Base-by-base conservation (phyloP, 1,284 basidiomycete genomes). In the Stereum hirsutum region DNA sequence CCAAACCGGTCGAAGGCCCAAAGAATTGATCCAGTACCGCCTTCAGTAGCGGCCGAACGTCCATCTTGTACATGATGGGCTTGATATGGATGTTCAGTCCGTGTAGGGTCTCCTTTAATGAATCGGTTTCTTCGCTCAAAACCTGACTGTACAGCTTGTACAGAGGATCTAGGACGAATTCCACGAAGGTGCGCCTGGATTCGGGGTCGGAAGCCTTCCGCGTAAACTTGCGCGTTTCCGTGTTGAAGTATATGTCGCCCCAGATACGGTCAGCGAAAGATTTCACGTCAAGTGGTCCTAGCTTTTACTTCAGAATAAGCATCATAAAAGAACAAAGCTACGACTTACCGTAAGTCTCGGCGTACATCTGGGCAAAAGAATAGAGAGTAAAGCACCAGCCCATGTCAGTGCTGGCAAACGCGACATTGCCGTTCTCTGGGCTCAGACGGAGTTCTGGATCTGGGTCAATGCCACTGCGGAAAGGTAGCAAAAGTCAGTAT, bases 61-160 rank as follows among this genome's bases (percentile, higher is more conserved):
- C 96, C 84, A 98, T 95, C 71, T 98, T 98, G 74, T 86, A 99
- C 74, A 90, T 89, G 31, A 93, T 74, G 0, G 92, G 88, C 64
- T 95, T 96, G 52, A 99, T 69, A 39, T 78, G 74, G 56, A 99
- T 99, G 4, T 82, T 81, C 28, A 99, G 72, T 12, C 72, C 69
- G 6, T 70, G 70, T n/a, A 99, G 70, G 1, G 94, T 98, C 42
- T 72, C 73, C 57, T 83, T 86, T 38, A 99, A 74, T 30, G 74
- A 72, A 8, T 88, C 89, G 0, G 87, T 86, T 54, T 98, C 91
- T 59, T 93, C 88, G 52, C 92, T 94, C 41, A 99, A 66, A 2
- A 98, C 96, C 60, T 91, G 75, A 47, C 87, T 92, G 65, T 99
- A 99, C 27, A 99, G 75, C 69, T 99, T 99, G 73, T 99, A 99